Conservation (phyloP, 495 filamentous ascomycete species). For the Elasticomyces elasticus region DNA sequence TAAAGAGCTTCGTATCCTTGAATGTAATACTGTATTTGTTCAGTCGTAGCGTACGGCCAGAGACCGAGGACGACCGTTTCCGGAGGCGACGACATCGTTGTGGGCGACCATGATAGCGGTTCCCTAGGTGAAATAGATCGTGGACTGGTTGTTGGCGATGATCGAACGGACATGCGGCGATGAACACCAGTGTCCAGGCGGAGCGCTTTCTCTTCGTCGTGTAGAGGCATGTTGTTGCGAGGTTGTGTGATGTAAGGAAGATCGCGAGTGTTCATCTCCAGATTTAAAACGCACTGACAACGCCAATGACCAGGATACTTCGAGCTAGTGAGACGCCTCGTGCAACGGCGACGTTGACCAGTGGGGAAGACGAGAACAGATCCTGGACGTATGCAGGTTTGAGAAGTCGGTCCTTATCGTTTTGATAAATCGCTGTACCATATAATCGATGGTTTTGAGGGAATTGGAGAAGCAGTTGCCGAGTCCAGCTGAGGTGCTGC, state of each 20-base stretch:
- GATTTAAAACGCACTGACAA: background rate
- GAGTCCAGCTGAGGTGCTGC: too few species aligned
- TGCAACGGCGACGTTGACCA: background rate
- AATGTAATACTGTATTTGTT: constrained; percentile 11
- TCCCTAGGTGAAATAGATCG: background rate
- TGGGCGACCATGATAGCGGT: background rate
- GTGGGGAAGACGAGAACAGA: background rate
- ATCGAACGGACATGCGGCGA: constrained; percentile 4
- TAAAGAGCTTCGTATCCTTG: constrained; percentile 11
- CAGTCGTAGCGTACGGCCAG: constrained; percentile 12
- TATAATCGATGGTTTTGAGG: background rate
- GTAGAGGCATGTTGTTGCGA: background rate
- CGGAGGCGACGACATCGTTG: constrained; percentile 1
- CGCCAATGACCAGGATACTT: background rate
- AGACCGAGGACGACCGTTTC: constrained; percentile 12
- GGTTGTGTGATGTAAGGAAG: background rate
- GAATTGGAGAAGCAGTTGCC: background rate
- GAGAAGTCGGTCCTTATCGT: background rate
- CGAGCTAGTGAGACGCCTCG: background rate
- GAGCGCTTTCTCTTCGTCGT: constrained; percentile 3
- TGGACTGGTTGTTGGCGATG: constrained; percentile 8
- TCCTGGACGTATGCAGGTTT: background rate
- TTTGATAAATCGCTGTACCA: background rate
- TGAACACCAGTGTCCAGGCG: background rate
- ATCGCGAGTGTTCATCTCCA: background rate